Base-by-base conservation (phyloP, 192 early-diverging fungal genomes). In the Mortierella hygrophila region DNA sequence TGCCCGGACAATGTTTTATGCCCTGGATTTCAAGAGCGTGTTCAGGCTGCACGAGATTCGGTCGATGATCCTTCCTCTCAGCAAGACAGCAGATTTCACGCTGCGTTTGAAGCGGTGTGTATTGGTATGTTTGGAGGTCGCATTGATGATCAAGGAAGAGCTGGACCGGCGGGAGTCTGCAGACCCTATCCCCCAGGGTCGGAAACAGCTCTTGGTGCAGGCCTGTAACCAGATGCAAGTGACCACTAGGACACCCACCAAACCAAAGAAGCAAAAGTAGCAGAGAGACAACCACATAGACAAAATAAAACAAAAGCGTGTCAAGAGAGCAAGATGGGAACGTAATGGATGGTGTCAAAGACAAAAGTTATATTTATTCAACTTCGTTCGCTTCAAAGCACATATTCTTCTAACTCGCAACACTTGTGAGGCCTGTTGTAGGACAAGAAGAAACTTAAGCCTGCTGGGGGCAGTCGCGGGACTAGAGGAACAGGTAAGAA, bases 391-490 rank as follows among this genome's bases (percentile, higher is more conserved):
- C 60, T 29, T 65, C 60, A 65, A 70, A 68, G 29, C 68, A 70
- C 68, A 40, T 70, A 37, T 82, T 82, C 81, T 74, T 77, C 81
- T 75, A 77, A 82, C 75, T 82, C 81, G 75, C 81, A 82, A 82
- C 81, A 82, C 81, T 82, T 82, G 81, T 75, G 75, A 82, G 81
- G 74, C 76, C 75, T 35, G 29, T 49, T 57, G 41, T 35, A 72
- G 75, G 57, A n/a, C 70, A 77, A 46, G 75, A 29, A 68, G 63
- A 42, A 72, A 74, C 26, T 82, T 82, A 82, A 82, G 81, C 75
- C 81, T 82, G 80, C 75, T 82, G 81, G 81, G 81, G 81, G 81
- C 81, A 82, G 76, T 82, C 81, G 81, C 81, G 81, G 75, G 81
- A 82, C 80, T 82, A 76, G 37, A 71, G 11, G 40, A 52, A 21